Base-by-base conservation (phyloP, 1,139 yeast genomes). In the Kodamaea suecica region DNA sequence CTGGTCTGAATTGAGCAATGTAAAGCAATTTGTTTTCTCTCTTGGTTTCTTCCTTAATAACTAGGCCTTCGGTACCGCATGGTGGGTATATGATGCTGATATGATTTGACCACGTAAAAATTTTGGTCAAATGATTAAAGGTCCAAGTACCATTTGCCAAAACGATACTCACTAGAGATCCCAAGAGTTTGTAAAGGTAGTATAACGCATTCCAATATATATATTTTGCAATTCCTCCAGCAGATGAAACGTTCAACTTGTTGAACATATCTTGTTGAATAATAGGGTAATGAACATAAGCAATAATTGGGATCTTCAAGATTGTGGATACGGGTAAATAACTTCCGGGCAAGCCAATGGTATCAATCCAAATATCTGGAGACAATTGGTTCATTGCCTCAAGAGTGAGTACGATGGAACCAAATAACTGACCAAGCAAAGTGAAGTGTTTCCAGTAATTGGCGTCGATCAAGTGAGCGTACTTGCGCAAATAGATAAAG, bases 141-240 rank as follows among this genome's bases (percentile, higher is more conserved):
- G 98, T 92, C 98, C 98, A 94, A 0, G 95, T 73, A 0, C 97
- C 92, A 57, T 94, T 94, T 27, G 92, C 77, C 44, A 83, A 69
- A 0, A 82, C 79, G 28, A 84, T 58, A 41, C 78, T 76, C 17
- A 84, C 83, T 54, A 70, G 78, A 0, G 76, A 61, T 0, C 96
- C 96, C 36, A 79, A 76, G 41, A 70, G 66, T 8, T 73, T 69
- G 57, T 88, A 90, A n/a, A 79, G 54, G 31, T 68, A 61, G 69
- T 80, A 72, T 45, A 85, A 66, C 0, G 58, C 5, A 20, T 70
- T 63, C 97, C 97, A 92, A 59, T 94, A 94, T 3, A 66, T 30
- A 40, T 67, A 76, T 52, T 87, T 88, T 10, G 30, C 21, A 4
- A 13, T 20, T 11, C 38, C 34, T 35, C 47, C 41, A n/a, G 59